Evolutionary conservation across 2,329 filamentous ascomycete species (phyloP).

Genomic region (Trichophyton rubrum): DNA sequence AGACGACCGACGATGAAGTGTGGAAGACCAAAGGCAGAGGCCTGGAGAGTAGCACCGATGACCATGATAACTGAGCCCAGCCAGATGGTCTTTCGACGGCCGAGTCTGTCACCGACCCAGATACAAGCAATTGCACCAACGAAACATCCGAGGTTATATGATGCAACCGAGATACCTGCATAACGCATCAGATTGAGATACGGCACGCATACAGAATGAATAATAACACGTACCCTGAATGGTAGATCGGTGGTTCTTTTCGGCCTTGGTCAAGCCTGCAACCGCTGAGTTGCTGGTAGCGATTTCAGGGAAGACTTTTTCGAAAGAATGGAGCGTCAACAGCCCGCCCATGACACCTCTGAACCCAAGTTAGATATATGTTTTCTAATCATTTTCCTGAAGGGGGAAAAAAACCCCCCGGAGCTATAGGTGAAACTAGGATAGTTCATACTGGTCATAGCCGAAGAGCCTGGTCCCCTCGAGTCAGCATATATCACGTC

Average conservation of each 20-base stretch:
- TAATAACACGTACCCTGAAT: constrained; percentile 26
- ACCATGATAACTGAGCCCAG: constrained; percentile 38
- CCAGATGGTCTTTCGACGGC: constrained; percentile 41
- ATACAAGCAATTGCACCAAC: constrained; percentile 39
- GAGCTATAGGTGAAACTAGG: not conserved
- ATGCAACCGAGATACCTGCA: constrained; percentile 30
- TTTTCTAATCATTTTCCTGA: not conserved
- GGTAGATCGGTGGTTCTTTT: constrained; percentile 36
- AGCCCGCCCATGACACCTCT: constrained; percentile 61
- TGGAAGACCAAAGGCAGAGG: constrained; percentile 34
- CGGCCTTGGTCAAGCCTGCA: constrained; percentile 19
- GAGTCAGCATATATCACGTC: constrained; percentile 6
- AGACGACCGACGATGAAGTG: constrained; percentile 42
- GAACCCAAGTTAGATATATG: constrained; percentile 10
- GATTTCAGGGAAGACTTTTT: constrained; percentile 42
- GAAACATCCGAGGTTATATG: constrained; percentile 41
- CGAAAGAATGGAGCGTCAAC: constrained; percentile 54
- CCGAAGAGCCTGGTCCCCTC: constrained; percentile 35
- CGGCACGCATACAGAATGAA: too few species aligned
- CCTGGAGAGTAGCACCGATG: constrained; percentile 38
- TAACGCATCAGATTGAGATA: not conserved
- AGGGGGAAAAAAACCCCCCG: not conserved
- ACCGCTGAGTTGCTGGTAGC: constrained; percentile 33
- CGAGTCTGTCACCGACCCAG: constrained; percentile 40
- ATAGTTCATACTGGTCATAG: constrained; percentile 47